phyloP scores from a whole-genome alignment of 495 filamentous ascomycete genomes.

The Thermochaetoides thermophila region DNA sequence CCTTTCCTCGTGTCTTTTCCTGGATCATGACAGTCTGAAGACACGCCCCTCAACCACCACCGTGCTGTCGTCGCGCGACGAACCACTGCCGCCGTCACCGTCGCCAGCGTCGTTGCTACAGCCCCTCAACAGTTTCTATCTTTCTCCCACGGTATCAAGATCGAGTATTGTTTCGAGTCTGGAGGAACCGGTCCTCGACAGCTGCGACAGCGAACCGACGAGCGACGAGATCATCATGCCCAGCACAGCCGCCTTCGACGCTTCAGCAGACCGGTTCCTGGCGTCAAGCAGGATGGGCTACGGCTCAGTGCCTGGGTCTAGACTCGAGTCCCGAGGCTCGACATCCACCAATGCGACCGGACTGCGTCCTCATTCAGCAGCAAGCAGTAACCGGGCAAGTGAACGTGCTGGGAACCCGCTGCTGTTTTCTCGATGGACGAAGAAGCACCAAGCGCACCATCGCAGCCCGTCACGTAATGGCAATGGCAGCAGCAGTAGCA shows the following conservation, averaged over 20 bases:
- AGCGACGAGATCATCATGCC: conserved; percentile 15
- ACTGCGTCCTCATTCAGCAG: conserved; percentile 13
- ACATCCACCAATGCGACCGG: too few relatives aligned
- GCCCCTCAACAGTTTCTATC: conserved; percentile 14
- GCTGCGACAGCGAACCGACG: conserved; percentile 3
- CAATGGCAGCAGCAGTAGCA: too few relatives aligned
- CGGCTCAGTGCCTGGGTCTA: conserved; percentile 2
- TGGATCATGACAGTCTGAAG: background rate
- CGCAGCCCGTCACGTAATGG: too few relatives aligned
- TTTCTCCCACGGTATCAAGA: conserved; percentile 16
- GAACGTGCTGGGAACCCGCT: conserved; percentile 14
- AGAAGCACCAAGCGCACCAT: conserved; percentile 15
- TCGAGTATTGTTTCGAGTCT: conserved; percentile 10
- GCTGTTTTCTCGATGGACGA: conserved; percentile 14
- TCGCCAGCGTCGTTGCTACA: too few relatives aligned
- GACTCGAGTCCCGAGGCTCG: conserved; percentile 3
- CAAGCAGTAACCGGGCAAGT: conserved; percentile 9
- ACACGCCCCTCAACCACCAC: too few relatives aligned
- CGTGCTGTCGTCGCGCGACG: too few relatives aligned
- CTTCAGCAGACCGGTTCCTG: conserved; percentile 3
- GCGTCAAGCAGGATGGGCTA: conserved; percentile 5
- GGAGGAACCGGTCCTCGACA: conserved; percentile 5
- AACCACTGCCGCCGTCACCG: too few relatives aligned
- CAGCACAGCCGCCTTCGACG: conserved; percentile 8
- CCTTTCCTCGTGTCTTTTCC: conserved; percentile 1